A percentile compares a stretch with the other conserved stretches of the same genome.
These are phyloP conservation scores for Bipolaris cookei DNA, from an alignment of 2,329 filamentous ascomycete genomes.

Conservation along the genomic window DNA sequence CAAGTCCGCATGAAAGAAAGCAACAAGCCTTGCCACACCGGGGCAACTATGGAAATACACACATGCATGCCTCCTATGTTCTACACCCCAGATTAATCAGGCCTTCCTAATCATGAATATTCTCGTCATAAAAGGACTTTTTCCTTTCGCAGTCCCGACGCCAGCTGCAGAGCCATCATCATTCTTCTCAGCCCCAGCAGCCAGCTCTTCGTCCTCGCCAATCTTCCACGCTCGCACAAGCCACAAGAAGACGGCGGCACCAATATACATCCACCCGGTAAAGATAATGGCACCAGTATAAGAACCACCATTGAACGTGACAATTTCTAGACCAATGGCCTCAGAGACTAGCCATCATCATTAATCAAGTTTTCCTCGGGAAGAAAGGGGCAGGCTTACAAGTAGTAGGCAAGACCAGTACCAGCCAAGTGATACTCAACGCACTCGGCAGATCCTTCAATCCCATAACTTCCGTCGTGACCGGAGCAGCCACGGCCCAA, in stretches of 20 bases:
- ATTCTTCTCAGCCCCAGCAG: constrained; percentile 39
- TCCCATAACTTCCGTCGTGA: constrained; percentile 76
- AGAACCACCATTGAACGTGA: constrained; percentile 54
- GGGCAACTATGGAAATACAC: background rate
- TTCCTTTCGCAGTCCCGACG: constrained; percentile 4
- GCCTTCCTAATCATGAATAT: constrained; percentile 42
- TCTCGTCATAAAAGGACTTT: constrained; percentile 37
- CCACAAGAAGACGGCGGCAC: constrained; percentile 60
- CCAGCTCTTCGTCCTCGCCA: constrained; percentile 56
- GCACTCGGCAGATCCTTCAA: constrained; percentile 71
- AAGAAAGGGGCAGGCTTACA: constrained; percentile 51
- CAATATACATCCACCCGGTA: constrained; percentile 67
- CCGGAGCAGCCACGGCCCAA: constrained; percentile 68
- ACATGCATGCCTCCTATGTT: background rate
- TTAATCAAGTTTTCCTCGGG: constrained; percentile 6
- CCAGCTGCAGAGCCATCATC: constrained; percentile 32
- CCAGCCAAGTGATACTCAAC: constrained; percentile 74
- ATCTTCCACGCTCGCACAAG: constrained; percentile 68
- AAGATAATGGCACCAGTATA: constrained; percentile 67
- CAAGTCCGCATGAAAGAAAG: background rate
- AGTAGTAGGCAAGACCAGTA: constrained; percentile 72
- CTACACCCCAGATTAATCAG: constrained; percentile 10
- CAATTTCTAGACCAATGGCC: constrained; percentile 62
- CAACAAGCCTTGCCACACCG: too few species aligned
- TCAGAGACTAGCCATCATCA: constrained; percentile 52